These are phyloP conservation scores for Prunus yedoensis DNA, from an alignment of 331 rosid genomes.

Conservation along the genomic window DNA sequence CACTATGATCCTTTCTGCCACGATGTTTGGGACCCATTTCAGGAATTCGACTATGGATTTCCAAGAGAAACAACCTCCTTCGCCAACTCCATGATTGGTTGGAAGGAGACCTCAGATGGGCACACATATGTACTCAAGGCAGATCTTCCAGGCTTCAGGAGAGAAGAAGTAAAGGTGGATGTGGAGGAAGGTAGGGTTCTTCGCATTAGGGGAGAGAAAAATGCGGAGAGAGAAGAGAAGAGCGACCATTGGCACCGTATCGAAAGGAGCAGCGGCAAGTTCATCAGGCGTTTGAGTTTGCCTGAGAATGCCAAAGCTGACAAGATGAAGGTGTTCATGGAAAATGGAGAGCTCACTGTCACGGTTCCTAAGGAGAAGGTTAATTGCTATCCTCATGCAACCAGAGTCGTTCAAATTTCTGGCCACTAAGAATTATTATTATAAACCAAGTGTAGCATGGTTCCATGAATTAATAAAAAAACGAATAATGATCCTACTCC, in stretches of 20 bases:
- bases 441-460: too few relatives aligned
- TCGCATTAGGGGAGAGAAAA: conserved; percentile 30
- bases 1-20: conserved; percentile 16
- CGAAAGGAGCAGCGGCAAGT: conserved; percentile 22
- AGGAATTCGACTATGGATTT: conserved; percentile 8
- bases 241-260: conserved; percentile 19
- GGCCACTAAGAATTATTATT: conserved; percentile 1
- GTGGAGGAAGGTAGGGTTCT: conserved; percentile 36
- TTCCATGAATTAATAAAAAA: too few relatives aligned
- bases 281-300: conserved; percentile 34
- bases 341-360: conserved; percentile 40
- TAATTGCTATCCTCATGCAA: neutral
- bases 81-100: conserved; percentile 5
- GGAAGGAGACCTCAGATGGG: conserved; percentile 32
- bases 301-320: conserved; percentile 34
- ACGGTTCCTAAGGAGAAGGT: conserved; percentile 35
- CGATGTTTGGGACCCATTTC: conserved; percentile 15
- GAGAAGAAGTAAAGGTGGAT: conserved; percentile 35
- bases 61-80: conserved; percentile 12
- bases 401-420: conserved; percentile 19
- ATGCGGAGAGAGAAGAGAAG: conserved; percentile 23
- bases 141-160: conserved; percentile 30
- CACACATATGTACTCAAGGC: conserved; percentile 18
- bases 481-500: too few relatives aligned
- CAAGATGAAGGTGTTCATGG: conserved; percentile 35